Evolutionary conservation across 163 green algal species (phyloP).

Genomic region (Chloroidium sp.): DNA sequence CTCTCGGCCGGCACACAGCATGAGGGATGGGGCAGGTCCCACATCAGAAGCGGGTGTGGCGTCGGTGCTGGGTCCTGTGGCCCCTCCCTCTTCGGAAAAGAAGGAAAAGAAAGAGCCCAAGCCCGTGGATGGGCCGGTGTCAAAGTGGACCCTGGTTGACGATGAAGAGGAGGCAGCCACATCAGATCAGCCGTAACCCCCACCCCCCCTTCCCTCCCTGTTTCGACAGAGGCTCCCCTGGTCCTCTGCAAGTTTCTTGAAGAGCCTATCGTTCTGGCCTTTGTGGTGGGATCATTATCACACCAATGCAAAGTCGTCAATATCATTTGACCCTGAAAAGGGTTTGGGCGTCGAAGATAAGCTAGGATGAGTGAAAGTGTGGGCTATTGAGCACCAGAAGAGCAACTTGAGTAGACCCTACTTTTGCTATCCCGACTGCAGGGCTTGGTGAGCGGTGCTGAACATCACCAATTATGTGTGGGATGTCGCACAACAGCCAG

Average conservation of each 20-base stretch:
- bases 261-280: too few relatives aligned
- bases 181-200: background rate
- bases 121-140: constrained; percentile 13
- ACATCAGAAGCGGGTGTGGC: constrained; percentile 4
- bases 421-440: too few relatives aligned
- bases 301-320: background rate
- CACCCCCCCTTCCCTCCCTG: background rate
- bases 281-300: too few relatives aligned
- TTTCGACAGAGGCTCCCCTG: background rate
- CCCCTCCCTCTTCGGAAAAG: background rate
- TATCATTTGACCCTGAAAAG: background rate
- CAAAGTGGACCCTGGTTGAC: constrained; percentile 26
- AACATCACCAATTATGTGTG: too few relatives aligned
- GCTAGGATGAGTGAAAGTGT: too few relatives aligned
- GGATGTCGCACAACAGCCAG: too few relatives aligned
- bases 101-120: constrained; percentile 1
- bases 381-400: too few relatives aligned
- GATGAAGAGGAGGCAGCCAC: constrained; percentile 13
- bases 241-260: background rate
- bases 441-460: too few relatives aligned
- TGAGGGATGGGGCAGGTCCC: background rate
- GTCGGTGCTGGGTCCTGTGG: background rate
- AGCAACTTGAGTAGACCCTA: too few relatives aligned
- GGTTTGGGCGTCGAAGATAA: too few relatives aligned
- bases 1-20: background rate